Evolutionary conservation across 768 basidiomycete genomes (phyloP), one percentile per base, ranked within the genome.

Genomic region (Boletales sp.): DNA sequence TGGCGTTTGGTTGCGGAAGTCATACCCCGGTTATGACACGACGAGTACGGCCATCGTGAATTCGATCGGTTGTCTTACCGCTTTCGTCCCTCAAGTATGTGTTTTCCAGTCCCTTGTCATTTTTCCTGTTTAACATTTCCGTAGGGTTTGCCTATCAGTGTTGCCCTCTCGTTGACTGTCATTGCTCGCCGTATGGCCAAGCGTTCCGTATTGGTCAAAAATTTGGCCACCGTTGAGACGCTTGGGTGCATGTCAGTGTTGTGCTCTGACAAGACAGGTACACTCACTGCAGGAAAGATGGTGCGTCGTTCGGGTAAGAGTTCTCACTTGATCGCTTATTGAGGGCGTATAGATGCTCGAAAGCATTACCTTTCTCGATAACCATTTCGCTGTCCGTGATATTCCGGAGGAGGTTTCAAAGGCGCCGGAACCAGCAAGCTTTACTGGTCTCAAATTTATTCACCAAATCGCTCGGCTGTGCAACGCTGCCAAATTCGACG

Each of bases 231-330:
- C 3, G 74, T 81, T 44, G 79, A 80, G 56, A 77, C 76, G 1
- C 68, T 81, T 31, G 80, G 80, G 4, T 67, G 70, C 28, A 76
- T 81, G 63, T 72, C 74, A 8, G 72, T 78, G 38, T 51, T 81
- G 14, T 78, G 77, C 59, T 75, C 76, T 8, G 80, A 81, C 66
- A 81, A 81, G 58, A 75, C 76, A 2, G 76, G 76, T 21, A 78
- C 74, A 1, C 66, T 81, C 25, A 80, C 74, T 0, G 62, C 73
- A 31, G 74, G 73, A 11, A 68, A 66, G 51, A 81, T 80, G 79
- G 69, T 68, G 41, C 46, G 63, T 51, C 36, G 8, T 25, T 21
- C 12, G 9, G 14, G 12, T 25, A 17, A n/a, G 19, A 31, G 13
- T 31, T 21, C 15, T 28, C 11, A 5, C 10, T 1, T 7, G 25